Evolutionary conservation across 164 flowering plant species (phyloP), one percentile per base, ranked within the genome.

Genomic region (Stephania cephalantha): DNA sequence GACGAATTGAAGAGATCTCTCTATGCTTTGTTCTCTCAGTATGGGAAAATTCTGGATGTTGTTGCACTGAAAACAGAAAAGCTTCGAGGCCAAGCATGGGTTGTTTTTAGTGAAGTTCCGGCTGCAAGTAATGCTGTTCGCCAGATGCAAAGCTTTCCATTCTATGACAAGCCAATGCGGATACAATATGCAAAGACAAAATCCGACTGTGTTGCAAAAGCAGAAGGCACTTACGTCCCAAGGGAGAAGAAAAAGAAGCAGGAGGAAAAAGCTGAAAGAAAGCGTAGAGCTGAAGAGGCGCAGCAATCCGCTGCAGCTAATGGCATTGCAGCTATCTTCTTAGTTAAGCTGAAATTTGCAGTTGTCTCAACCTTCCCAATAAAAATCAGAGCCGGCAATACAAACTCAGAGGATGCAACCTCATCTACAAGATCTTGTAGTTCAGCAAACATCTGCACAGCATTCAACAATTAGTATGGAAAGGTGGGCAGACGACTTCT

Each of bases 81-180:
- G 84, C 99, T 91, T 80, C 88, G 95, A 72, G 99, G 99, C 46
- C 99, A 95, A 82, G 97, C 98, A 64, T 95, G 99, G 99, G 87
- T 95, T 79, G 92, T 85, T 0, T 95, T 93, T 72, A 88, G 90
- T 83, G 99, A 95, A 82, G 90, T 95, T 22, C 79, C 97, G 12
- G 89, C 98, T 80, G 98, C 99, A 44, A 95, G 97, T 80, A 88
- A 90, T 87, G 99, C 98, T 29, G 97, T 95, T 50, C 89, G 99
- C 1, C 97, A 92, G 77, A 93, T 93, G 99, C 99, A 93, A 70
- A 89, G 83, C 77, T 92, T 95, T 79, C 97, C 97, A 3, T 92
- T 95, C 74, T 95, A 95, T 83, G 98, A 92, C 42, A 93, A 93
- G 72, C 98, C 97, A 9, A 89, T 95, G 98, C 78, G 94, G 73